Evolutionary conservation across 306 rosid species (phyloP).

Genomic region (Rosa persica): DNA sequence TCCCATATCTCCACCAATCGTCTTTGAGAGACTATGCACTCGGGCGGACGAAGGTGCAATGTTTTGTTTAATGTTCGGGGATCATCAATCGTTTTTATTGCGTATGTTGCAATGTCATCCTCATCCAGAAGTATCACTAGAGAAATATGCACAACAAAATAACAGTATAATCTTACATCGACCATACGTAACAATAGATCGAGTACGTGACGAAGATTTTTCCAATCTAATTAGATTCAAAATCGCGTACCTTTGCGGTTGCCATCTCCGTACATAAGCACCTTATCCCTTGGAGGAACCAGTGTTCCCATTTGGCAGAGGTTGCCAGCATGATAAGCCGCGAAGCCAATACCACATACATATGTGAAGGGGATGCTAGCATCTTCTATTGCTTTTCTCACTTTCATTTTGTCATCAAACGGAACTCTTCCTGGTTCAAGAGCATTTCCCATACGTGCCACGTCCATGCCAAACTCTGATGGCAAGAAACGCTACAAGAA

Average conservation of each 20-base stretch:
- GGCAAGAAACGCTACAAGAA: conserved; percentile 62
- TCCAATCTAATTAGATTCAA: neutral
- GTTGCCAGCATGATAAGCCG: conserved; percentile 75
- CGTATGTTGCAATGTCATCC: conserved; percentile 35
- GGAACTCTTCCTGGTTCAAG: conserved; percentile 74
- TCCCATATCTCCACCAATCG: conserved; percentile 50
- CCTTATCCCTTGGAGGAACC: conserved; percentile 55
- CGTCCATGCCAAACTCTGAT: conserved; percentile 75
- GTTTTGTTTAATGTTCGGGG: conserved; percentile 47
- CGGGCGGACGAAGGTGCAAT: conserved; percentile 32
- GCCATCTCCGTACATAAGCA: conserved; percentile 62
- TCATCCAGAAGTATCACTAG: conserved; percentile 38
- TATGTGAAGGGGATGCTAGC: conserved; percentile 73
- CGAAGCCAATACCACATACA: conserved; percentile 66
- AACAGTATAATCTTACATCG: neutral
- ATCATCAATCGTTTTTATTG: conserved; percentile 45
- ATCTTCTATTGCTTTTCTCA: conserved; percentile 67
- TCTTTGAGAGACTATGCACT: conserved; percentile 37
- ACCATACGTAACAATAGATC: neutral
- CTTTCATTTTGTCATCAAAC: conserved; percentile 75
- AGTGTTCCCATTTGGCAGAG: conserved; percentile 56
- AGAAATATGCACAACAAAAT: conserved; percentile 1
- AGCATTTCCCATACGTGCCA: conserved; percentile 65
- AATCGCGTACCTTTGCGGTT: conserved; percentile 51
- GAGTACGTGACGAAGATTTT: neutral